Percentiles rank a stretch among this genome's conserved stretches.
Conservation (phyloP, 1,139 yeast species). For the Candida sojae region DNA sequence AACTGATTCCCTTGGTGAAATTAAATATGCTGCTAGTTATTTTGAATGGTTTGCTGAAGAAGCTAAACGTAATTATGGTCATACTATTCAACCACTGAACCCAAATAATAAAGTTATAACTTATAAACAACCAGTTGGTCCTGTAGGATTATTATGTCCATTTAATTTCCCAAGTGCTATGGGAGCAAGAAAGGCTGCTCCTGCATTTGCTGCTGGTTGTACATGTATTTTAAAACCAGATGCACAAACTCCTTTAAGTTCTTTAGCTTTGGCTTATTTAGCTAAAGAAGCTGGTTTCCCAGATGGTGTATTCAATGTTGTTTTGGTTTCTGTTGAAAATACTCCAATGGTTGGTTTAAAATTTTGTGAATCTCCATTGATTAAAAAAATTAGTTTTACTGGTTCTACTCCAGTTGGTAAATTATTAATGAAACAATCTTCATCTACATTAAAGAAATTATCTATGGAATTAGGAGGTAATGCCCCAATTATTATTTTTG, state of each 20-base stretch:
- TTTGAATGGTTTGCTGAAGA: conserved; percentile 50
- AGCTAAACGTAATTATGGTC: conserved; percentile 42
- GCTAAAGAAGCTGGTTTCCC: conserved; percentile 49
- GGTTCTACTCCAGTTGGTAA: conserved; percentile 63
- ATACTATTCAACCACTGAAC: conserved; percentile 43
- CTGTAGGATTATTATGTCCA: conserved; percentile 50
- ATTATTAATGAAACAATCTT: conserved; percentile 47
- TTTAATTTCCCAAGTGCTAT: conserved; percentile 52
- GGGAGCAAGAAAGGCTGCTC: conserved; percentile 51
- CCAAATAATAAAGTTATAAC: conserved; percentile 40
- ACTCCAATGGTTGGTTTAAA: conserved; percentile 36
- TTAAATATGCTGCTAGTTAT: conserved; percentile 45
- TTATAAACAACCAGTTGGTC: conserved; percentile 49
- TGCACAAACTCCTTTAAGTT: conserved; percentile 46
- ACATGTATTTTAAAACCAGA: conserved; percentile 50
- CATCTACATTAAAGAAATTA: conserved; percentile 47
- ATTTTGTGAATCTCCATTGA: conserved; percentile 37
- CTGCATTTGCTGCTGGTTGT: conserved; percentile 53
- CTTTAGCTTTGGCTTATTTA: conserved; percentile 47
- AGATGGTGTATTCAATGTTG: conserved; percentile 44
- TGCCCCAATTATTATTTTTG: conserved; percentile 51
- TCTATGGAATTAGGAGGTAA: conserved; percentile 58
- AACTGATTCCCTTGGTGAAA: conserved; percentile 43
- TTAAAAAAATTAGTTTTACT: conserved; percentile 56
- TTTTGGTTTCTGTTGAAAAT: conserved; percentile 34